Percentiles rank a stretch among this genome's conserved stretches.
phyloP scores from a whole-genome alignment of 306 rosid genomes.

The Carpinus viminea region DNA sequence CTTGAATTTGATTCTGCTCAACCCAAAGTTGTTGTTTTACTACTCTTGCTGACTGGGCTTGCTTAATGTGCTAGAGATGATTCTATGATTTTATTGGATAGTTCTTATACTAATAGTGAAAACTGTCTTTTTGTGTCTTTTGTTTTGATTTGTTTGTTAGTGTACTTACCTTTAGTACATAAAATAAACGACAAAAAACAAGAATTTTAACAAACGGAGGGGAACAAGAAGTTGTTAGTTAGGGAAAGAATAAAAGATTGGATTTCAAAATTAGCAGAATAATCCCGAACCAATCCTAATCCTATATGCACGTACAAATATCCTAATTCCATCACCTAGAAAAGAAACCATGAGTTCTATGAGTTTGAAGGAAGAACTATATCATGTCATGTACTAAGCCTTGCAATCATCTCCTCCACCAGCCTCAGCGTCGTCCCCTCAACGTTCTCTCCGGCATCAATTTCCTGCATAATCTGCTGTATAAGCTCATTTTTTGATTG shows the following conservation, averaged over 20 bases:
- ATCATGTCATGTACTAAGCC: constrained; percentile 45
- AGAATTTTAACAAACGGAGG: not conserved
- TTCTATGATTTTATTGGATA: not conserved
- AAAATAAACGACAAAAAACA: too few relatives aligned
- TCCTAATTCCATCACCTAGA: not conserved
- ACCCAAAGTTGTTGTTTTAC: constrained; percentile 4
- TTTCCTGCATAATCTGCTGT: constrained; percentile 67
- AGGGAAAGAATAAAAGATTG: constrained; percentile 1
- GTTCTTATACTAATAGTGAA: not conserved
- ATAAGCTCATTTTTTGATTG: constrained; percentile 45
- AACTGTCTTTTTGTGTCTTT: too few relatives aligned
- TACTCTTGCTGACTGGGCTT: constrained; percentile 11
- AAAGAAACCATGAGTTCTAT: not conserved
- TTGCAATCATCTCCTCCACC: constrained; percentile 83
- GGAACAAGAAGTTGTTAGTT: not conserved
- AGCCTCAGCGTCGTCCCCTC: constrained; percentile 48
- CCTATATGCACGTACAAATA: constrained; percentile 30
- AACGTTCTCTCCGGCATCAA: constrained; percentile 63
- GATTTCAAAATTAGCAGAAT: constrained; percentile 14
- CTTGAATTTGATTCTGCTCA: constrained; percentile 4
- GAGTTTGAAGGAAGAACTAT: not conserved
- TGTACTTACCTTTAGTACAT: too few relatives aligned
- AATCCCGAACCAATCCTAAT: constrained; percentile 35
- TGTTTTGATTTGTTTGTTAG: too few relatives aligned
- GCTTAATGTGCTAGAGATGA: not conserved